phyloP scores from a whole-genome alignment of 2,329 filamentous ascomycete species.

The Chaetomiaceae sp. region DNA sequence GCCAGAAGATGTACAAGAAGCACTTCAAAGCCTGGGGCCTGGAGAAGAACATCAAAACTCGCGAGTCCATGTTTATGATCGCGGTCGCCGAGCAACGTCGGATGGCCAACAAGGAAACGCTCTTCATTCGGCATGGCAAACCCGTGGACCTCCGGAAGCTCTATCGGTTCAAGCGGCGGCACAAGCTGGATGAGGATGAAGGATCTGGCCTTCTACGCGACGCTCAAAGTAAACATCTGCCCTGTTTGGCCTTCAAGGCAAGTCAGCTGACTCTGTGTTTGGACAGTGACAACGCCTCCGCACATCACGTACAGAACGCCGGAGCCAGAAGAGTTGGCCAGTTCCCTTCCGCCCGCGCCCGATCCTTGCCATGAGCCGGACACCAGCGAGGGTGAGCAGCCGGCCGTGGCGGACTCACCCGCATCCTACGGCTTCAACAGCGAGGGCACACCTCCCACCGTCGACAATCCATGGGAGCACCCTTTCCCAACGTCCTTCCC shows the following conservation, averaged over 20 bases:
- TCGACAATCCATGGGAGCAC: neutral
- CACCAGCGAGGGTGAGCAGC: neutral
- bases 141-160: constrained; percentile 17
- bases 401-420: neutral
- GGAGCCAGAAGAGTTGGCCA: constrained; percentile 2
- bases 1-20: constrained; percentile 25
- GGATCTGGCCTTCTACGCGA: neutral
- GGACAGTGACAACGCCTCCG: neutral
- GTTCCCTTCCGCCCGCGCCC: neutral
- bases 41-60: constrained; percentile 22
- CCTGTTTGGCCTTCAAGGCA: no score
- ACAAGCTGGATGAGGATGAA: constrained; percentile 1
- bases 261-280: neutral
- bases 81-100: constrained; percentile 15
- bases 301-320: constrained; percentile 17
- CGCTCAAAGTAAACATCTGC: neutral
- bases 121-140: constrained; percentile 14
- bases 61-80: constrained; percentile 22
- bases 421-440: neutral
- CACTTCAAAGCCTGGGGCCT: constrained; percentile 22
- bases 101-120: constrained; percentile 17
- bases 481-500: neutral
- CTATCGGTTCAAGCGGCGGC: constrained; percentile 16
- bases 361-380: neutral
- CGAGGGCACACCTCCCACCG: neutral